A percentile compares a stretch with the other conserved stretches of the same genome.
phyloP scores from a whole-genome alignment of 768 basidiomycete species.

The Pleurotus ostreatus region DNA sequence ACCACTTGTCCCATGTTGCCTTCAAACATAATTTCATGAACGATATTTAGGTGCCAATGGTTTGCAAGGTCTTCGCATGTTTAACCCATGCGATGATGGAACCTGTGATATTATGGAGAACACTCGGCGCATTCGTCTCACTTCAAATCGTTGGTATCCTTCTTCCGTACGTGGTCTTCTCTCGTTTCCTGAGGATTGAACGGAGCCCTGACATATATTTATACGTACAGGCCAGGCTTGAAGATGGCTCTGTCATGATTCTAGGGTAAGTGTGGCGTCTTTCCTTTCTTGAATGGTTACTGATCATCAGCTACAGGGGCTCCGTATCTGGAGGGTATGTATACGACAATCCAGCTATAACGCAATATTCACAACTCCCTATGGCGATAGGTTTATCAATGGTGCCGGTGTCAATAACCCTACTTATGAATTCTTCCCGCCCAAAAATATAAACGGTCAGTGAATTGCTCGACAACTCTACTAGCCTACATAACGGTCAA shows the following conservation, averaged over 20 bases:
- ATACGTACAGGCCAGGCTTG: conserved; percentile 12
- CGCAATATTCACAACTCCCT: neutral
- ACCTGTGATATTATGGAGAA: conserved; percentile 33
- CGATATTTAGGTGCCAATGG: conserved; percentile 20
- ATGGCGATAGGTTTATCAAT: conserved; percentile 53
- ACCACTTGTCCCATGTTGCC: neutral
- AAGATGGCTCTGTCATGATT: conserved; percentile 20
- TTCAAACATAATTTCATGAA: neutral
- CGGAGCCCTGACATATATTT: neutral
- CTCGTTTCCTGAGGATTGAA: neutral
- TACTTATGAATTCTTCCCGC: conserved; percentile 40
- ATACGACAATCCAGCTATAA: neutral
- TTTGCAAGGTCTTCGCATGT: conserved; percentile 31
- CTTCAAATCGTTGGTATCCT: conserved; percentile 37
- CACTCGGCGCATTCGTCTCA: conserved; percentile 27
- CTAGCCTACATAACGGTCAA: neutral
- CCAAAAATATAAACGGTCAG: conserved; percentile 32
- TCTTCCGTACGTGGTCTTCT: conserved; percentile 25
- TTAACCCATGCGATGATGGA: conserved; percentile 34
- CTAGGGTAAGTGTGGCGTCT: conserved; percentile 9
- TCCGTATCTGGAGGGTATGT: conserved; percentile 14
- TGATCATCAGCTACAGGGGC: neutral
- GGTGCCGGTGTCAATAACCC: conserved; percentile 60
- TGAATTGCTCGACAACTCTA: conserved; percentile 22
- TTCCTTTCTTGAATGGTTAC: neutral